These are phyloP conservation scores for Verbascum thapsus DNA, from an alignment of 257 asterid genomes.

Conservation along the genomic window DNA sequence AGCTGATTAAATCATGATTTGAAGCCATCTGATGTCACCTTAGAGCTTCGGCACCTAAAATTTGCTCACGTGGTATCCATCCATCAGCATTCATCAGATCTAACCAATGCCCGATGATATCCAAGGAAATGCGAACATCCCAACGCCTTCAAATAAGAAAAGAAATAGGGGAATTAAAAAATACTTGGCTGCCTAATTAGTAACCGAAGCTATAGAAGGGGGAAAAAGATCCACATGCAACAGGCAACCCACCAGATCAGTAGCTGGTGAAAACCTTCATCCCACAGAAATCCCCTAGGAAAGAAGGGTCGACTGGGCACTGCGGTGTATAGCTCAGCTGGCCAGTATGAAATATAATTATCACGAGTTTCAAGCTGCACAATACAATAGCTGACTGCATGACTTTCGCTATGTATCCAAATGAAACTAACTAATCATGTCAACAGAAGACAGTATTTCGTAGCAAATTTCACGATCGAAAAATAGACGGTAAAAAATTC, in stretches of 20 bases:
- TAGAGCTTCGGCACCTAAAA: slow-evolving; percentile 94
- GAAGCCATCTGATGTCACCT: slow-evolving; percentile 52
- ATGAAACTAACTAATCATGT: slow-evolving; percentile 23
- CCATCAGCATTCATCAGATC: slow-evolving; percentile 97
- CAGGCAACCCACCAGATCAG: slow-evolving; percentile 69
- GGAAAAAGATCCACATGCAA: slow-evolving; percentile 12
- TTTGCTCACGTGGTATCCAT: slow-evolving; percentile 99
- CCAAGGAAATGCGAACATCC: slow-evolving; percentile 87
- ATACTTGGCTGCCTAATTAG: background rate
- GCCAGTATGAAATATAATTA: slow-evolving; percentile 78
- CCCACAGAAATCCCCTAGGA: slow-evolving; percentile 99
- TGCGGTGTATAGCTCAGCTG: slow-evolving; percentile 95
- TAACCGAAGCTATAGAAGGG: background rate
- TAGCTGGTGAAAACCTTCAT: slow-evolving; percentile 99
- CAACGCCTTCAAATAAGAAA: slow-evolving; percentile 74
- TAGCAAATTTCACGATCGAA: slow-evolving; percentile 10
- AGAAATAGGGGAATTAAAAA: slow-evolving; percentile 15
- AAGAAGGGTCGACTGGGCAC: slow-evolving; percentile 99
- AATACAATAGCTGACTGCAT: slow-evolving; percentile 38
- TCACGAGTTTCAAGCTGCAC: slow-evolving; percentile 68
- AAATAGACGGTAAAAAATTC: background rate
- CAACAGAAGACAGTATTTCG: slow-evolving; percentile 17
- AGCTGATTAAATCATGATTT: slow-evolving; percentile 18
- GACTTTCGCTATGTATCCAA: slow-evolving; percentile 49
- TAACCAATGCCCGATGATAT: slow-evolving; percentile 94